phyloP scores from a whole-genome alignment of 345 rosid species.

The Rhizophora mangle region DNA sequence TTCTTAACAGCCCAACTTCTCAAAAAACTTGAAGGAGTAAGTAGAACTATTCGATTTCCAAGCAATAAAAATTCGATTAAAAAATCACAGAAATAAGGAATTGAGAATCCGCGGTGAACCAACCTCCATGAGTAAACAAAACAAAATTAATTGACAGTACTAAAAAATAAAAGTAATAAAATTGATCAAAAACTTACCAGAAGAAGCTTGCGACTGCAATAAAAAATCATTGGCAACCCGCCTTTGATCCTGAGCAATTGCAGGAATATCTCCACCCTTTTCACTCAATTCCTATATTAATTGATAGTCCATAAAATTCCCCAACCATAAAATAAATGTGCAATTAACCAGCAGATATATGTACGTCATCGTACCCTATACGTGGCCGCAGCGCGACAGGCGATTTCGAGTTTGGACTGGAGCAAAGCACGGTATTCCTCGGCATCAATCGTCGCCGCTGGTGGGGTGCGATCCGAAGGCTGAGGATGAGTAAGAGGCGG shows the following conservation, averaged over 20 bases:
- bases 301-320: neutral
- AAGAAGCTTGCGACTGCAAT: slow-evolving; percentile 39
- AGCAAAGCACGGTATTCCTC: slow-evolving; percentile 55
- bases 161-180: neutral
- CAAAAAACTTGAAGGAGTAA: neutral
- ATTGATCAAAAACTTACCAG: slow-evolving; percentile 17
- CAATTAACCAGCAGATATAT: neutral
- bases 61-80: too few relatives aligned
- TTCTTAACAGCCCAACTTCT: slow-evolving; percentile 3
- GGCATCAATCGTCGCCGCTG: slow-evolving; percentile 29
- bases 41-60: neutral
- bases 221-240: slow-evolving; percentile 22
- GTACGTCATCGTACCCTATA: slow-evolving; percentile 37
- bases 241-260: slow-evolving; percentile 35
- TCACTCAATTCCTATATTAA: slow-evolving; percentile 40
- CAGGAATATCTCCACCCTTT: slow-evolving; percentile 55
- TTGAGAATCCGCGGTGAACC: neutral
- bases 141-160: neutral
- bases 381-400: slow-evolving; percentile 79
- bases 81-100: too few relatives aligned
- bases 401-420: slow-evolving; percentile 59
- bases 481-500: slow-evolving; percentile 22
- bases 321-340: neutral
- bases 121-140: neutral
- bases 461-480: slow-evolving; percentile 30